Evolutionary conservation across 2,329 filamentous ascomycete genomes (phyloP).

Genomic region (Orbilia ellipsospora): DNA sequence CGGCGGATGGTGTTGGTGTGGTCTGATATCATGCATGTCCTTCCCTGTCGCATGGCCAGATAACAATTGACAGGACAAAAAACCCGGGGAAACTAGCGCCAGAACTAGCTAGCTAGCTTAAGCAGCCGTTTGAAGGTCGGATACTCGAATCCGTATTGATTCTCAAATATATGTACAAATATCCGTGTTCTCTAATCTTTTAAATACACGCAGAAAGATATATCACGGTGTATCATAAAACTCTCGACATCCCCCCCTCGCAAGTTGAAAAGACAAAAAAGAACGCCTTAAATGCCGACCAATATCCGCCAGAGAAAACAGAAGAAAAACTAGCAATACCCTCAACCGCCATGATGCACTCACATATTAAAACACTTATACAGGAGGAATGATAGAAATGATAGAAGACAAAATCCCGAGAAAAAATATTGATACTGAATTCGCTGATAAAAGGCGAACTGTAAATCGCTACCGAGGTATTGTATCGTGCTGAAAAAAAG

Average conservation of each 20-base stretch:
- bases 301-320: conserved; percentile 36
- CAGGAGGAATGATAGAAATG: conserved; percentile 11
- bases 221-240: conserved; percentile 4
- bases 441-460: conserved; percentile 24
- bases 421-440: conserved; percentile 20
- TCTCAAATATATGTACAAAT: conserved; percentile 36
- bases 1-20: conserved; percentile 39
- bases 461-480: conserved; percentile 26
- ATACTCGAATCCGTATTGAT: not conserved
- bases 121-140: too few relatives aligned
- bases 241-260: not conserved
- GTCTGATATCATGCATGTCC: conserved; percentile 52
- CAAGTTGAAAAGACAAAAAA: conserved; percentile 16
- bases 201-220: conserved; percentile 26
- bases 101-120: conserved; percentile 29
- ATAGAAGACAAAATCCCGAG: conserved; percentile 3
- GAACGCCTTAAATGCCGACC: conserved; percentile 52
- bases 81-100: conserved; percentile 24
- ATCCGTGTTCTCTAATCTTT: conserved; percentile 43
- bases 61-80: conserved; percentile 16
- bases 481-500: conserved; percentile 23
- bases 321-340: conserved; percentile 15
- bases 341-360: not conserved
- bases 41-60: conserved; percentile 11
- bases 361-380: conserved; percentile 34